Base-by-base conservation (phyloP, 768 basidiomycete genomes). In the Rhodotorula kratochvilovae region DNA sequence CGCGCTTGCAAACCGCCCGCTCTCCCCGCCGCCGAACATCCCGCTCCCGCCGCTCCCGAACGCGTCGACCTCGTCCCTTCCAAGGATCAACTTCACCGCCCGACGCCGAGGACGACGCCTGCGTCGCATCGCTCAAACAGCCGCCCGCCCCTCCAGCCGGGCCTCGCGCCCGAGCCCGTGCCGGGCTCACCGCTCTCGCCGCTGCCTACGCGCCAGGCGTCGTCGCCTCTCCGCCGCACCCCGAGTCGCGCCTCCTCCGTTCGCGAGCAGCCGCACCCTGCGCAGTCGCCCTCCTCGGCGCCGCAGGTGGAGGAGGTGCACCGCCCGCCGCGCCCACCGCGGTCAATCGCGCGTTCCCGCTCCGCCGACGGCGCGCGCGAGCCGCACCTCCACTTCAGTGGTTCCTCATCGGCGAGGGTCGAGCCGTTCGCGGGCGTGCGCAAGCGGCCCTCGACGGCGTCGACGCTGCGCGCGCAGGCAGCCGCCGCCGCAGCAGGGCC, bases 1-100 rank as follows among this genome's bases (percentile, higher is more conserved):
- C 13, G 43, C 21, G 29, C 11, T 11, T n/a, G 13, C 56, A 35
- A 58, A 42, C 42, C 29, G 29, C 11, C 59, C 66, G 39, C 66
- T 54, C 15, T 62, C 61, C 25, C 59, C 48, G 0, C 51, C 51
- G n/a, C 51, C 67, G 29, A 5, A 27, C 6, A 10, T 13, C 6
- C 67, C 67, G 23, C 58, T 56, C 16, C 60, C 60, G 3, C 60
- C 60, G 7, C 60, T 62, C 0, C 67, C 67, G 25, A 5, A 29
- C 33, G 54, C 33, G 1, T 35, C 54, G 10, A 13, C n/a, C 15
- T 53, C 51, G 15, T 21, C 53, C 35, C 31, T 55, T 19, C 43
- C 55, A 15, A n/a, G 17, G 7, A 45, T 59, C 58, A 27, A 39
- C 27, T 5, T 29, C 6, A 59, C 42, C 23, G 58, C 58, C 58